These are phyloP conservation scores for Nepenthes mirabilis DNA, from an alignment of 148 eudicot species.

Conservation along the genomic window DNA sequence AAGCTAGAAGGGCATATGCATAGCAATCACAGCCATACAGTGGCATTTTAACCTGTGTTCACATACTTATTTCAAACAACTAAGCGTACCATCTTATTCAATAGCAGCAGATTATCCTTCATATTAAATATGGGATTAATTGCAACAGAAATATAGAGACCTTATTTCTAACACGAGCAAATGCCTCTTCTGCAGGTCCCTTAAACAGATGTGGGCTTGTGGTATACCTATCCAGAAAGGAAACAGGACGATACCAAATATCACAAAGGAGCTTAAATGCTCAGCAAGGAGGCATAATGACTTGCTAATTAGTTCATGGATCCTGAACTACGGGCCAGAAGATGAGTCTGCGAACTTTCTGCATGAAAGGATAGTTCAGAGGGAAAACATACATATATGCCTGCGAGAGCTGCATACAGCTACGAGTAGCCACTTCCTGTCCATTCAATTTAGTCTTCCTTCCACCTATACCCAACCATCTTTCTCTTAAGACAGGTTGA, in stretches of 20 bases:
- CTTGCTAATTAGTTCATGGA: not conserved
- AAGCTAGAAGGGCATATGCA: slow-evolving; percentile 92
- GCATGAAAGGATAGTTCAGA: not conserved
- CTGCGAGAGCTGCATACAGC: slow-evolving; percentile 56
- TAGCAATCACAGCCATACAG: slow-evolving; percentile 94
- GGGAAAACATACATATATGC: slow-evolving; percentile 59
- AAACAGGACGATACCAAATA: not conserved
- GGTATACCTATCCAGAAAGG: slow-evolving; percentile 62
- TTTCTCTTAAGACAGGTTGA: slow-evolving; percentile 78
- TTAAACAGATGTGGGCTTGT: slow-evolving; percentile 90
- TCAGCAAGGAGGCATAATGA: not conserved
- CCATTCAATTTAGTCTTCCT: slow-evolving; percentile 71
- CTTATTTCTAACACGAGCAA: slow-evolving; percentile 71
- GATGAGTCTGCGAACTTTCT: not conserved
- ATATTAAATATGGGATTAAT: not conserved
- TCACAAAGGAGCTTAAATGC: not conserved
- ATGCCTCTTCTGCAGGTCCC: slow-evolving; percentile 71
- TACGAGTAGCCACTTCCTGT: slow-evolving; percentile 68
- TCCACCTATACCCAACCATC: slow-evolving; percentile 83
- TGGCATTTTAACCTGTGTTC: slow-evolving; percentile 78
- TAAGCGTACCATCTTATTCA: not conserved
- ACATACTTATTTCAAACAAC: not conserved
- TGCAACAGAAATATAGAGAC: slow-evolving; percentile 16
- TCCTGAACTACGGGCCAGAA: not conserved
- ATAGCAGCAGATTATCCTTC: not conserved